Evolutionary conservation across 805 yeast species (phyloP), one percentile per base, ranked within the genome.

Genomic region (Priceomyces medius): DNA sequence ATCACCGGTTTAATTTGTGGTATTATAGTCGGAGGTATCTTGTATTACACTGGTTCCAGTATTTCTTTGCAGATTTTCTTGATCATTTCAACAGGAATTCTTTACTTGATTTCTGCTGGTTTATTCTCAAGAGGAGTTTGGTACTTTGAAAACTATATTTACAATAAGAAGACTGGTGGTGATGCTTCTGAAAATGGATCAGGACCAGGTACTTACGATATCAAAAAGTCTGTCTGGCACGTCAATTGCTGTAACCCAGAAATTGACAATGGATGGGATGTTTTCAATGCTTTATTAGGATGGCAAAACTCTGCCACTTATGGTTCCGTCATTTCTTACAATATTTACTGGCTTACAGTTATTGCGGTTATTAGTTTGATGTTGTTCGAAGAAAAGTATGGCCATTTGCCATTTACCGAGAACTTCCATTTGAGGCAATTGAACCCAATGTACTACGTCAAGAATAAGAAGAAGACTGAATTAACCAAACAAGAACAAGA

Each of bases 291-390:
- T 20, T 65, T 91, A 43, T 73, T 91, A 49, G 99, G 98, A 48
- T 91, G 99, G 99, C 96, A 89, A 71, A 91, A 91, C 68, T 79
- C 96, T 40, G 98, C 97, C 45, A 88, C 96, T 50, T 78, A 87
- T 61, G 96, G 97, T 43, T 88, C 97, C 4, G 90, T 91, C 45
- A 69, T 91, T 40, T 79, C 90, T 37, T 91, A 91, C 74, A 89
- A 88, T 69, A 50, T 84, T 48, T 91, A 91, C 74, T 91, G 99
- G 99, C 54, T 90, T 41, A 63, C 67, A 31, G 61, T 88, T 41
- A 82, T 84, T 47, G 47, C 68, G 18, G 64, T 74, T 26, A 58
- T 91, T 34, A 39, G 58, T 13, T 64, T 83, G 51, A 79, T 91
- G 88, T 67, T 83, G 48, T 89, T 56, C 67, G 93, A 88, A 73